Evolutionary conservation across 164 flowering plant species (phyloP).

Genomic region (Macadamia tetraphylla): DNA sequence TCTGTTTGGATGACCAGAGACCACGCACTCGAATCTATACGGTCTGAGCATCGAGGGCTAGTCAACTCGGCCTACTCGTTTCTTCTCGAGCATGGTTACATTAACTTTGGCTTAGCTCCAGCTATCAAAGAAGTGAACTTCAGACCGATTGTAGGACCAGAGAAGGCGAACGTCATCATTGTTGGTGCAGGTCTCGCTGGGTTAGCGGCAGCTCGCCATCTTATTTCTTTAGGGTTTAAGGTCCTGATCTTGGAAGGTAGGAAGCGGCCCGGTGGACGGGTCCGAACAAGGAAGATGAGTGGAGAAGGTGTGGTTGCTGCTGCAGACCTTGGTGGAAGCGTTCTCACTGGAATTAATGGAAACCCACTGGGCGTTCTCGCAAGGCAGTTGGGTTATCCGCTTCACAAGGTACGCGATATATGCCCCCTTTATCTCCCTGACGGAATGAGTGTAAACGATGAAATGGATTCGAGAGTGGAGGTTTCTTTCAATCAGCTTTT

Average conservation of each 20-base stretch:
- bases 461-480: constrained; percentile 76
- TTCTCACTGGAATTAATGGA: constrained; percentile 96
- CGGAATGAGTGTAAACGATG: constrained; percentile 67
- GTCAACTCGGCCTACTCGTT: constrained; percentile 65
- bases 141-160: constrained; percentile 23
- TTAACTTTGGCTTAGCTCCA: constrained; percentile 80
- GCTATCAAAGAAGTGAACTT: constrained; percentile 45
- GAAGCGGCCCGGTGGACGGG: constrained; percentile 82
- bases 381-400: constrained; percentile 77
- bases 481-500: constrained; percentile 68
- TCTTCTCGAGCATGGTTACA: constrained; percentile 74
- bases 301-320: constrained; percentile 68
- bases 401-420: constrained; percentile 94
- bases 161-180: constrained; percentile 47
- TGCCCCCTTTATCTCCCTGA: constrained; percentile 90
- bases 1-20: constrained; percentile 62
- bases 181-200: constrained; percentile 93
- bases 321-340: constrained; percentile 92
- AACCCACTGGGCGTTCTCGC: constrained; percentile 94
- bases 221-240: constrained; percentile 67
- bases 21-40: constrained; percentile 61
- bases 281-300: constrained; percentile 60
- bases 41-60: constrained; percentile 54
- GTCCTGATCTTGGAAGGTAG: constrained; percentile 87
- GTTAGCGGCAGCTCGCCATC: constrained; percentile 76